Percentiles rank a stretch among this genome's conserved stretches.
Evolutionary conservation across 768 basidiomycete genomes (phyloP).

Genomic region (Lactarius deliciosus): DNA sequence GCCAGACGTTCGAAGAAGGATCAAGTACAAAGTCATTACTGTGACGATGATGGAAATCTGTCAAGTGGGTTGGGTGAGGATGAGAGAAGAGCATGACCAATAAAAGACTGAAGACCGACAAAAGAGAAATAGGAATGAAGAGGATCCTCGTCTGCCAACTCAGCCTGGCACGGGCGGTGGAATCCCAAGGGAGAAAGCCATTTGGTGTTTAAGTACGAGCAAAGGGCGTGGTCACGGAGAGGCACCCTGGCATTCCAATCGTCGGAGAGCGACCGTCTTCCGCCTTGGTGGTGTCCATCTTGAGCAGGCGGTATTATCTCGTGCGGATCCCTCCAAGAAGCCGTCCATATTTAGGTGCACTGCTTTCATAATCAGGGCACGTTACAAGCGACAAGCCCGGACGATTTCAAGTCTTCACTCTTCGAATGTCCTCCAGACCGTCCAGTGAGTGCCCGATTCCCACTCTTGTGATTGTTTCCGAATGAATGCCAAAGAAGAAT

Average conservation of each 20-base stretch:
- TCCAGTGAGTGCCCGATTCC: neutral
- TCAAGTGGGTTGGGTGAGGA: slow-evolving; percentile 7
- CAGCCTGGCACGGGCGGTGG: slow-evolving; percentile 18
- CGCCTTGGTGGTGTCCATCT: slow-evolving; percentile 1
- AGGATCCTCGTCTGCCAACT: slow-evolving; percentile 23
- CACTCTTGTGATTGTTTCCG: neutral
- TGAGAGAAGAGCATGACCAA: slow-evolving; percentile 23
- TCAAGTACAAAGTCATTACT: slow-evolving; percentile 7
- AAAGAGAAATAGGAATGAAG: slow-evolving; percentile 11
- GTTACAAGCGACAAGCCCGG: slow-evolving; percentile 18
- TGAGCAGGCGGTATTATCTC: neutral
- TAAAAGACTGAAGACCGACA: neutral
- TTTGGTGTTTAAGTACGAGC: slow-evolving; percentile 29
- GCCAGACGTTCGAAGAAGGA: slow-evolving; percentile 21
- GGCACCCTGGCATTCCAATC: slow-evolving; percentile 2
- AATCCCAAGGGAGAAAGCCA: slow-evolving; percentile 24
- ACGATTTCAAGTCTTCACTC: slow-evolving; percentile 1
- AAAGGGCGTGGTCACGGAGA: slow-evolving; percentile 22
- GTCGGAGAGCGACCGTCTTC: neutral
- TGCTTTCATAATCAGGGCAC: slow-evolving; percentile 5
- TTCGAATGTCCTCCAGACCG: neutral
- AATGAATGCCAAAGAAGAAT: neutral
- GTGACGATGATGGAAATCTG: slow-evolving; percentile 16
- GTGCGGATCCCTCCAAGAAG: slow-evolving; percentile 15
- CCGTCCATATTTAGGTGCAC: neutral